Base-by-base conservation (phyloP, 83 land plant species). In the Picea engelmannii region DNA sequence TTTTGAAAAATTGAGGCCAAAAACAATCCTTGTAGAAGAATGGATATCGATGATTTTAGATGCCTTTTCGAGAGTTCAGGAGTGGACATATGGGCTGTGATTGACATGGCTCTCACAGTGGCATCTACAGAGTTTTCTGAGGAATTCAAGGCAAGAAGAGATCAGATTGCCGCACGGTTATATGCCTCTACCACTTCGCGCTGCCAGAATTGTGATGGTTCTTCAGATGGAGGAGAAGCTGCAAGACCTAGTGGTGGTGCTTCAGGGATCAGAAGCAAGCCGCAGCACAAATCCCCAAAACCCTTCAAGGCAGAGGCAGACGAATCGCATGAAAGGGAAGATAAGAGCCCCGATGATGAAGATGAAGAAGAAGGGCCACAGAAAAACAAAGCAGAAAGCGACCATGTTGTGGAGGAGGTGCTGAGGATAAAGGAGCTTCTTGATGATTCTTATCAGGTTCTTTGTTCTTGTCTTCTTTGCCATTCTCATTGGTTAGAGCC, bases 401-500 rank as follows among this genome's bases (percentile, higher is more conserved):
- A 82, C 58, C 86, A 83, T 59, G 87, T 88, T 68, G 78, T 86
- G 74, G 79, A 69, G 13, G 83, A 63, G 78, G 70, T 92, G 69
- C 81, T 88, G 6, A 80, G 58, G 11, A 88, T 92, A 65, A 92
- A 90, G 65, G 88, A 86, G 31, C 81, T 52, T 38, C 80, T 92
- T 35, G 89, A 88, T 42, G 92, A 88, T 83, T 84, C 86, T 78
- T 49, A 90, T 80, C 90, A 90, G 94, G 94, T 92, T 38, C 49
- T 25, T 38, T 76, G 47, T 24, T 66, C 11, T 24, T 66, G 68
- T 21, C 13, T 66, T 66, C 27, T 25, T 10, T 21, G 23, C 68
- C 27, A 21, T 21, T 21, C 68, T 66, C 27, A 21, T 25, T 66
- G 68, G 13, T 66, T 66, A 7, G 27, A 66, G 23, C 17, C 68